phyloP scores from a whole-genome alignment of 2,329 filamentous ascomycete species.

The Fonsecaea pugnacius region DNA sequence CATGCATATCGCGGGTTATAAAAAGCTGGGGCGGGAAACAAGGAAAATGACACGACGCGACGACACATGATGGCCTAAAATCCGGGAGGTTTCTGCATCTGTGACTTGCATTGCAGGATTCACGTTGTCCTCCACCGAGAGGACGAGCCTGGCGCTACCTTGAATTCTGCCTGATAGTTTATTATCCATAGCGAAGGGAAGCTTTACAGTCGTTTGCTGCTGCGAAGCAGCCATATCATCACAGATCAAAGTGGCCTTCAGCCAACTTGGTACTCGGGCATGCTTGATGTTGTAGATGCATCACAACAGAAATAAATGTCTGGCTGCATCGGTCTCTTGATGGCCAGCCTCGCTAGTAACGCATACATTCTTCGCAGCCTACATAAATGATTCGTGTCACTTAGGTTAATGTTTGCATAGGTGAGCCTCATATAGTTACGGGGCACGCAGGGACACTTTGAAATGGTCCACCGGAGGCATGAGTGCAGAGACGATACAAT shows the following conservation, averaged over 20 bases:
- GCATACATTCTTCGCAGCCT: not conserved
- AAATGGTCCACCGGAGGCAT: not conserved
- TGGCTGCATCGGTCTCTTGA: not conserved
- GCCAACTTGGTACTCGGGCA: not conserved
- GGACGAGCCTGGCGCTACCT: not conserved
- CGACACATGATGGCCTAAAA: not conserved
- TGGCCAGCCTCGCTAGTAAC: not conserved
- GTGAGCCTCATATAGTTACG: no score
- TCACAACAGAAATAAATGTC: not conserved
- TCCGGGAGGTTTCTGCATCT: not conserved
- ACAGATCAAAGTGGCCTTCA: not conserved
- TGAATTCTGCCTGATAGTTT: not conserved
- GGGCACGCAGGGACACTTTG: no score
- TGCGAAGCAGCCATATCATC: not conserved
- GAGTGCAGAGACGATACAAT: no score
- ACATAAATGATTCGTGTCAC: not conserved
- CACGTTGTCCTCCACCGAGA: not conserved
- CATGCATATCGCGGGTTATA: slow-evolving; percentile 13
- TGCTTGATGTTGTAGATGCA: not conserved
- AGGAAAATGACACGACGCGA: slow-evolving; percentile 3
- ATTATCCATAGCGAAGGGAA: not conserved
- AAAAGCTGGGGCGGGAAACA: not conserved
- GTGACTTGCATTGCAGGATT: not conserved
- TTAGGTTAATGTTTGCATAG: no score
- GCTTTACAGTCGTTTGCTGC: not conserved